phyloP scores from a whole-genome alignment of 23 red algal genomes.

The Gracilaria vermiculophylla region DNA sequence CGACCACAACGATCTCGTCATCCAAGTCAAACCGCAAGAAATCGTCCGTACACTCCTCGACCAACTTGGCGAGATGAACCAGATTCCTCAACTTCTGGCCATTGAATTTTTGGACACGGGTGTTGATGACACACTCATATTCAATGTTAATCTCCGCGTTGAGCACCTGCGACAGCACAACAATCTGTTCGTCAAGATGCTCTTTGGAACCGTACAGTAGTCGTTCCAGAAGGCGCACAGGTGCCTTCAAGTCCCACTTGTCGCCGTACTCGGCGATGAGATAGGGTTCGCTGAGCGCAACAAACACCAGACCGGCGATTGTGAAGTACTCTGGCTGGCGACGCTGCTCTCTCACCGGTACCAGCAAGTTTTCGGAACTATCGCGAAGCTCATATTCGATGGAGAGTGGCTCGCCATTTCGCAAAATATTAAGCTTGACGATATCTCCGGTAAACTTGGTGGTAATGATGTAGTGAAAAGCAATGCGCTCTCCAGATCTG shows the following conservation, averaged over 20 bases:
- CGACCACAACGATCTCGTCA: constrained; percentile 76
- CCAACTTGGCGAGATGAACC: constrained; percentile 64
- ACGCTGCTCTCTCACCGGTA: constrained; percentile 50
- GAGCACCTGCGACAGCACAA: constrained; percentile 90
- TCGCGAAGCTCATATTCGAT: constrained; percentile 48
- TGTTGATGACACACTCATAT: constrained; percentile 73
- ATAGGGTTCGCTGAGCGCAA: constrained; percentile 88
- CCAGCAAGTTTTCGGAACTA: constrained; percentile 63
- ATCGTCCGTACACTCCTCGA: constrained; percentile 40
- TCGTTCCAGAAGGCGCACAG: constrained; percentile 71
- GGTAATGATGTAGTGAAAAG: constrained; percentile 82
- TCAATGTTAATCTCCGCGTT: constrained; percentile 82
- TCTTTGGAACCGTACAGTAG: constrained; percentile 61
- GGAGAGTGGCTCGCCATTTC: constrained; percentile 46
- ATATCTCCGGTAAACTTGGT: constrained; percentile 80
- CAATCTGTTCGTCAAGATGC: constrained; percentile 79
- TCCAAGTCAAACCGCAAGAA: constrained; percentile 83
- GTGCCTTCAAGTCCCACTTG: constrained; percentile 67
- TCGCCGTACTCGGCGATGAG: constrained; percentile 84
- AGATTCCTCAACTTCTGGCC: constrained; percentile 68
- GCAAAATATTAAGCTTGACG: constrained; percentile 63
- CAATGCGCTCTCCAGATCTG: constrained; percentile 78
- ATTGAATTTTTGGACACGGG: constrained; percentile 74
- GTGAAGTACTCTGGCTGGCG: constrained; percentile 79
- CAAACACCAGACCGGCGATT: constrained; percentile 91